phyloP scores from a whole-genome alignment of 768 basidiomycete species.

The Myochromella boudieri region DNA sequence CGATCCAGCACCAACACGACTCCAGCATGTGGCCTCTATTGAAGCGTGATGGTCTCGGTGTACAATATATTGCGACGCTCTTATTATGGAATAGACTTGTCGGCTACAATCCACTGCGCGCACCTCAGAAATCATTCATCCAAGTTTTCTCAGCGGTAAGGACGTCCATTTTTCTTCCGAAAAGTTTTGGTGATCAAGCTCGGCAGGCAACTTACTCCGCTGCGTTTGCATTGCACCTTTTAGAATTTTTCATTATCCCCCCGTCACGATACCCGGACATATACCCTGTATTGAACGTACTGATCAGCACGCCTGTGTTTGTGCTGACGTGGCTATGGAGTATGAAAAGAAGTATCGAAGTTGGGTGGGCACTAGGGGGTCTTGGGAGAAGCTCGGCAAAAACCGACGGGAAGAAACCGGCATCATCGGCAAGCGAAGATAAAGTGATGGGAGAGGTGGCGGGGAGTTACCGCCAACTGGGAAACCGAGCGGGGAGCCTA shows the following conservation, averaged over 20 bases:
- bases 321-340: conserved; percentile 87
- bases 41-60: conserved; percentile 70
- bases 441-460: not conserved
- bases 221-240: conserved; percentile 55
- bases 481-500: conserved; percentile 24
- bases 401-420: conserved; percentile 4
- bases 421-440: conserved; percentile 8
- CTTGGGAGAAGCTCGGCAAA: conserved; percentile 25
- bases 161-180: conserved; percentile 9
- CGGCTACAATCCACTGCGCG: conserved; percentile 68
- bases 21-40: conserved; percentile 91
- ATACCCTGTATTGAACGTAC: conserved; percentile 81
- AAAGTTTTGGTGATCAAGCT: conserved; percentile 6
- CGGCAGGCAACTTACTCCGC: conserved; percentile 55
- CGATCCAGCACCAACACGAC: too few species aligned
- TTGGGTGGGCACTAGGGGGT: conserved; percentile 76
- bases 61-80: conserved; percentile 70
- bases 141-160: conserved; percentile 54
- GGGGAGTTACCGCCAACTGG: conserved; percentile 19
- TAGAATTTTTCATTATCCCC: conserved; percentile 61
- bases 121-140: conserved; percentile 47
- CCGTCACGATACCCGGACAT: conserved; percentile 83
- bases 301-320: conserved; percentile 80
- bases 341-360: conserved; percentile 76
- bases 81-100: conserved; percentile 82